Evolutionary conservation across 805 yeast species (phyloP).

Genomic region (Myxozyma nipponensis): DNA sequence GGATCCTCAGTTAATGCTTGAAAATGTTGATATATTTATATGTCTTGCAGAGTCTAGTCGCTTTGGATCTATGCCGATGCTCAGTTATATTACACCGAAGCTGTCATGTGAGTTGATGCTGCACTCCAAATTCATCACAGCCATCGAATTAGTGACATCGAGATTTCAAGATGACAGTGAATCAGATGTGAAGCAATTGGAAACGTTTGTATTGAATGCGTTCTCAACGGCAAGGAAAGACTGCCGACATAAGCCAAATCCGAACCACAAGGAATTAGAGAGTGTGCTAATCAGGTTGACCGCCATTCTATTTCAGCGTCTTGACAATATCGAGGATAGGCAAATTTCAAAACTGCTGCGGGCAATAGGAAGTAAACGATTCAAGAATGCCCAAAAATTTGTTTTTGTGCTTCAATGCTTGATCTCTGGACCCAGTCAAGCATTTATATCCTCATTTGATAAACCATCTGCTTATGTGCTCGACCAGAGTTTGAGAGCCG

Average conservation of each 20-base stretch:
- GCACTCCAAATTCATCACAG: constrained; percentile 5
- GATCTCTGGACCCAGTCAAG: neutral
- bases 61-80: no score
- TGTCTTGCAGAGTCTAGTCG: no score
- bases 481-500: neutral
- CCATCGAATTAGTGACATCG: neutral
- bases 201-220: neutral
- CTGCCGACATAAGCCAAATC: neutral
- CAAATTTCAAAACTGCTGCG: neutral
- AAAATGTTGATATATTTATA: no score
- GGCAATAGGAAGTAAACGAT: neutral
- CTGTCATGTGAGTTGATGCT: neutral
- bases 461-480: neutral
- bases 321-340: neutral
- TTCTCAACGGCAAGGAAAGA: neutral
- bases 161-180: neutral
- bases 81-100: constrained; percentile 1
- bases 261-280: neutral
- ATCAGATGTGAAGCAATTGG: neutral
- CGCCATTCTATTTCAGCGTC: neutral
- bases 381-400: neutral
- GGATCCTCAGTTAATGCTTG: no score
- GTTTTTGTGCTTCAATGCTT: neutral
- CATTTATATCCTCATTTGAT: neutral
- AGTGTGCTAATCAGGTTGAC: neutral